These are phyloP conservation scores for Berberis thunbergii DNA, from an alignment of 164 flowering plant species.

Conservation along the genomic window DNA sequence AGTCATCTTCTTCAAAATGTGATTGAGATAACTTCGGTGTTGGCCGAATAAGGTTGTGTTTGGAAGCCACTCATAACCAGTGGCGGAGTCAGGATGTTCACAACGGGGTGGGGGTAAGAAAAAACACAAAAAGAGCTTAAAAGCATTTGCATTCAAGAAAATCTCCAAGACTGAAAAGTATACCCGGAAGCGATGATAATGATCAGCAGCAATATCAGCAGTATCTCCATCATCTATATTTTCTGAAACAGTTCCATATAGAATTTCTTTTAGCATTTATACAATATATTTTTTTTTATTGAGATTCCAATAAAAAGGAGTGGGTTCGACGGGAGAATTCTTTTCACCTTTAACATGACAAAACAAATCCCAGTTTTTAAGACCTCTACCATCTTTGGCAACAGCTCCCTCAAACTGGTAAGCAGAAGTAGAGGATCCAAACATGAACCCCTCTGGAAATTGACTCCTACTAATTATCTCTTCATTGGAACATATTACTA, in stretches of 20 bases:
- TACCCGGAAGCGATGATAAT: conserved; percentile 14
- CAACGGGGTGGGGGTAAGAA: too few species aligned
- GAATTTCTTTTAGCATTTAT: too few species aligned
- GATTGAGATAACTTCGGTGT: too few species aligned
- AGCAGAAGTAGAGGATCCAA: conserved; percentile 21
- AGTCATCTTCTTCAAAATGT: too few species aligned
- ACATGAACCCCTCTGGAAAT: conserved; percentile 24
- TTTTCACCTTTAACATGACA: conserved; percentile 11
- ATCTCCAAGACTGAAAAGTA: not conserved
- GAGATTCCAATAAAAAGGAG: too few species aligned
- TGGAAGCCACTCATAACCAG: too few species aligned
- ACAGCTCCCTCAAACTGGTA: conserved; percentile 26
- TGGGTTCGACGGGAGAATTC: not conserved
- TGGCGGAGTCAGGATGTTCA: too few species aligned
- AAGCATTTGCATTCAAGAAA: too few species aligned
- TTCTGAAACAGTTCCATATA: not conserved
- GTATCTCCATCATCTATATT: conserved; percentile 13
- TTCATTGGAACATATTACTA: not conserved
- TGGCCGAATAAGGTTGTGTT: too few species aligned
- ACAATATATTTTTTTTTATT: too few species aligned
- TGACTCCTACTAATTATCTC: conserved; percentile 11
- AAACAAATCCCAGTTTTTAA: conserved; percentile 31
- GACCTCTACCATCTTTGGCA: conserved; percentile 20
- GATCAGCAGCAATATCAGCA: conserved; percentile 30
- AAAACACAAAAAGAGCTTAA: too few species aligned